Evolutionary conservation across 2,329 filamentous ascomycete species (phyloP).

Genomic region (Fusarium sarcochroum): DNA sequence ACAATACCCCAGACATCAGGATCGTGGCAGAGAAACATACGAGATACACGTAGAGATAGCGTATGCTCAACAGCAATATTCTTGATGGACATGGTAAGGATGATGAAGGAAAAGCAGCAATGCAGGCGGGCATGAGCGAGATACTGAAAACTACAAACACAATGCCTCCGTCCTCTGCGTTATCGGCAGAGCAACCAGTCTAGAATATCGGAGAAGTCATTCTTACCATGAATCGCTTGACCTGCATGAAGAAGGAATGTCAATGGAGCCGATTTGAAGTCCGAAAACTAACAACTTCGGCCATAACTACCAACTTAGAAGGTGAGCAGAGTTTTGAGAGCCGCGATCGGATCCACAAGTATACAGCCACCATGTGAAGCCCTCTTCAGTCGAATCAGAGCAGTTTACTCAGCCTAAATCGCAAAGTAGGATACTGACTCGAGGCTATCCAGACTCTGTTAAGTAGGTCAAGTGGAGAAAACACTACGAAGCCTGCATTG

Average conservation of each 20-base stretch:
- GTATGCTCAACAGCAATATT: neutral
- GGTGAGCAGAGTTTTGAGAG: constrained; percentile 8
- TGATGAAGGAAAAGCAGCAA: neutral
- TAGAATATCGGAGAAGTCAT: neutral
- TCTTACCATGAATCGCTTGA: constrained; percentile 6
- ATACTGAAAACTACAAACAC: neutral
- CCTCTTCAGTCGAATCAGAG: constrained; percentile 17
- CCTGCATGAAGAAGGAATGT: constrained; percentile 23
- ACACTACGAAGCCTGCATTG: constrained; percentile 5
- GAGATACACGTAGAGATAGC: neutral
- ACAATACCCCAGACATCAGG: constrained; percentile 17
- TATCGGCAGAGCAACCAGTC: constrained; percentile 11
- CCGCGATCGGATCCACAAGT: constrained; percentile 4
- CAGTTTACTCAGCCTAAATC: neutral
- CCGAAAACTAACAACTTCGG: constrained; percentile 5
- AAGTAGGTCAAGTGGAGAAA: constrained; percentile 28
- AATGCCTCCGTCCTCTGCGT: neutral
- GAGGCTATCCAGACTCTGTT: constrained; percentile 18
- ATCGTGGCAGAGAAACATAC: neutral
- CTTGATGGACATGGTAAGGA: neutral
- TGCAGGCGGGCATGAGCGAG: constrained; percentile 1
- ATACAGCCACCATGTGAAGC: constrained; percentile 15
- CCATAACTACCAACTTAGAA: constrained; percentile 19
- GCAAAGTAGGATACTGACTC: constrained; percentile 29
- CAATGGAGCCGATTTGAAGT: constrained; percentile 1